Conservation (phyloP, 2,329 filamentous ascomycete genomes). For the Xylaria sp. region DNA sequence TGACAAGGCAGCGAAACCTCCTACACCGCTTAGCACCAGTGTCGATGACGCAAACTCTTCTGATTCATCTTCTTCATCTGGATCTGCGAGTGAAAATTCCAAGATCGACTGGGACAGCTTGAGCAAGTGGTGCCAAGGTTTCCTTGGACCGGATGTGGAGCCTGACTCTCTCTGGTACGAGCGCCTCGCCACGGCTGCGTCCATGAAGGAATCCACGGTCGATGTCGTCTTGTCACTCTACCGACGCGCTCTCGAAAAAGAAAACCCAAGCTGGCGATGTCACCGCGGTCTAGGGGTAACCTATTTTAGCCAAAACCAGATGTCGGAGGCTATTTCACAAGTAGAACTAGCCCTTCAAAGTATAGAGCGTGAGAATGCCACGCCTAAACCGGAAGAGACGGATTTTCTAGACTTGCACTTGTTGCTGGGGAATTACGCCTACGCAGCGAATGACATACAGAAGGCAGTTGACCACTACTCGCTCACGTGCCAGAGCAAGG, state of each 20-base stretch:
- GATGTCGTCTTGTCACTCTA: constrained; percentile 27
- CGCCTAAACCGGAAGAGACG: constrained; percentile 30
- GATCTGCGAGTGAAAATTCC: neutral
- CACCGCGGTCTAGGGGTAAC: constrained; percentile 29
- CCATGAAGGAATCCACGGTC: neutral
- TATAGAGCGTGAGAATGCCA: constrained; percentile 21
- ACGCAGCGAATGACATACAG: neutral
- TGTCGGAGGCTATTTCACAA: constrained; percentile 22
- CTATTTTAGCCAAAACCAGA: constrained; percentile 15
- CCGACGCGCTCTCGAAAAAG: constrained; percentile 31
- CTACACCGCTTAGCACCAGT: neutral
- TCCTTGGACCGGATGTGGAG: constrained; percentile 30
- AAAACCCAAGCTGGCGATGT: constrained; percentile 38
- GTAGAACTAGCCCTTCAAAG: constrained; percentile 29
- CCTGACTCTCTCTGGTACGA: constrained; percentile 42
- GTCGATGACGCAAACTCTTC: neutral
- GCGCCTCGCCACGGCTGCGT: constrained; percentile 37
- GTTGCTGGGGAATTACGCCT: constrained; percentile 30
- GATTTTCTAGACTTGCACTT: constrained; percentile 35
- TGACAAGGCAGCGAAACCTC: neutral
- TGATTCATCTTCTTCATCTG: neutral
- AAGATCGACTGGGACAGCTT: constrained; percentile 30
- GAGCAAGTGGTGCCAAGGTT: constrained; percentile 35
- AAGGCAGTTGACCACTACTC: constrained; percentile 25
- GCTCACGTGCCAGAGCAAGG: constrained; percentile 9